A percentile compares a stretch with the other conserved stretches of the same genome.
phyloP scores from a whole-genome alignment of 306 rosid species.

The Nissolia schottii region DNA sequence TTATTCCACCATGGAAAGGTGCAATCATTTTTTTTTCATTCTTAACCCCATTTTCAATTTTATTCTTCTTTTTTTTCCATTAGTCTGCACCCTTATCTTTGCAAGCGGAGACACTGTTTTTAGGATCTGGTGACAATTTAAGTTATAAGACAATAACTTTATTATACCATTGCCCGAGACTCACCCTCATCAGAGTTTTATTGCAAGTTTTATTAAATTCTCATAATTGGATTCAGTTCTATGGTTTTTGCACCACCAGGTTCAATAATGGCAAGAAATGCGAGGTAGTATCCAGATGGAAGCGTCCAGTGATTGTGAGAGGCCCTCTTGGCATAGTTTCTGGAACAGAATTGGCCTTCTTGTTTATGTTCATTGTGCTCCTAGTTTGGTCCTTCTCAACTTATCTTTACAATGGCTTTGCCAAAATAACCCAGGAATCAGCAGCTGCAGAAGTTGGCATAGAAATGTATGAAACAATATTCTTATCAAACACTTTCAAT shows the following conservation, averaged over 20 bases:
- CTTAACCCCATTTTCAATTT: not conserved
- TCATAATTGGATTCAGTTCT: not conserved
- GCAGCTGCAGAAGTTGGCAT: conserved; percentile 37
- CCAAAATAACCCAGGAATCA: conserved; percentile 26
- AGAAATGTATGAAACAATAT: conserved; percentile 51
- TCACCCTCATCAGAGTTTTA: too few relatives aligned
- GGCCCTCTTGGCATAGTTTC: conserved; percentile 80
- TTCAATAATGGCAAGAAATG: conserved; percentile 3
- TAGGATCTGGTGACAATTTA: too few relatives aligned
- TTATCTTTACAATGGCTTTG: conserved; percentile 30
- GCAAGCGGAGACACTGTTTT: too few relatives aligned
- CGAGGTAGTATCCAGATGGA: conserved; percentile 29
- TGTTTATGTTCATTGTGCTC: conserved; percentile 56
- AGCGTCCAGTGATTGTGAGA: conserved; percentile 40
- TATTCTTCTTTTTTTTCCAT: not conserved
- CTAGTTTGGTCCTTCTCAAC: conserved; percentile 51
- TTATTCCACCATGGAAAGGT: conserved; percentile 18
- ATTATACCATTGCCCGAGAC: too few relatives aligned
- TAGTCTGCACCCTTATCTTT: too few relatives aligned
- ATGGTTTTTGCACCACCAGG: not conserved
- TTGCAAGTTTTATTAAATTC: too few relatives aligned
- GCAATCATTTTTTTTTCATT: not conserved
- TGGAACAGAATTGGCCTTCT: conserved; percentile 41
- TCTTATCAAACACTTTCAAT: not conserved
- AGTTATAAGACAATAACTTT: too few relatives aligned